These are phyloP conservation scores for Eucalyptus microcorys DNA, from an alignment of 345 rosid genomes.

Conservation along the genomic window DNA sequence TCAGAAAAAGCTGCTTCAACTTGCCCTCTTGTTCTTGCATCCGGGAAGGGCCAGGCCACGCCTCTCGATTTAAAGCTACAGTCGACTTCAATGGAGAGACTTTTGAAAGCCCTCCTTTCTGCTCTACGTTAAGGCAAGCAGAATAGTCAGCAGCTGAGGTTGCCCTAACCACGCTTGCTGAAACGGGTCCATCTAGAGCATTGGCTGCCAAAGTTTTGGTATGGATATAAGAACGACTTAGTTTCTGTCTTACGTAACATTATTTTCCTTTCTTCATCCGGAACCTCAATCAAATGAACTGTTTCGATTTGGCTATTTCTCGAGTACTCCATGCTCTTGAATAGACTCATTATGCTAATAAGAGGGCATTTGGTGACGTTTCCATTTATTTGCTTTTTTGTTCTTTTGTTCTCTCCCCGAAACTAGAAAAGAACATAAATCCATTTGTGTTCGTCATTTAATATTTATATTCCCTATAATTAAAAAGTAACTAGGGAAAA, in stretches of 20 bases:
- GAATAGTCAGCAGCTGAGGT: not conserved
- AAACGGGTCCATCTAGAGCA: not conserved
- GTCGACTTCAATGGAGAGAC: not conserved
- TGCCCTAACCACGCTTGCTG: not conserved
- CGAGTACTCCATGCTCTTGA: not conserved
- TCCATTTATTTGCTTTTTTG: rapidly evolving
- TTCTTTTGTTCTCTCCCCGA: rapidly evolving
- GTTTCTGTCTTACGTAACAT: not conserved
- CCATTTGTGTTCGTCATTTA: rapidly evolving
- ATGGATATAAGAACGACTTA: not conserved
- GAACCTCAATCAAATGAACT: not conserved
- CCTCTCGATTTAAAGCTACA: not conserved
- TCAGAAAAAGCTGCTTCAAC: not conserved
- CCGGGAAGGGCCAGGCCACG: not conserved
- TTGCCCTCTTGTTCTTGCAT: not conserved
- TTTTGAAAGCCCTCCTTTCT: not conserved
- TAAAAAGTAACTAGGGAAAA: too few relatives aligned
- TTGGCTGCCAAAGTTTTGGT: not conserved
- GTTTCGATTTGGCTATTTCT: not conserved
- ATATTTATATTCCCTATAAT: too few relatives aligned
- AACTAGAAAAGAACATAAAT: too few relatives aligned
- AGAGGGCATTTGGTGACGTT: too few relatives aligned
- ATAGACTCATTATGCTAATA: not conserved
- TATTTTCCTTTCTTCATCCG: not conserved
- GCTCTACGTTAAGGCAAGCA: not conserved